Conservation (phyloP, 2,329 filamentous ascomycete genomes). For the Keithomyces neogunnii region DNA sequence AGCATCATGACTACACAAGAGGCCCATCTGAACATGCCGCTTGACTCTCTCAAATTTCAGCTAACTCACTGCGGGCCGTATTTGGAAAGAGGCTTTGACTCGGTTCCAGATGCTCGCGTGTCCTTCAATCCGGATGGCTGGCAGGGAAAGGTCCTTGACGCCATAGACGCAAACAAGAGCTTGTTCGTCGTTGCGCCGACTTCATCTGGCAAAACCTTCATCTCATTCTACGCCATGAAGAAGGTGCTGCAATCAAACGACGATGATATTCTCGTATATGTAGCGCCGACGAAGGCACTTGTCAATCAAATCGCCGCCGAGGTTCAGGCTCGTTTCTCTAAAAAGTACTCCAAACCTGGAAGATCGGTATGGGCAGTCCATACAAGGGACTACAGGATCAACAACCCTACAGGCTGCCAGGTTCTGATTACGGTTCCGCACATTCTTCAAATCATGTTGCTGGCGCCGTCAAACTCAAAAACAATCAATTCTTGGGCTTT, state of each 20-base stretch:
- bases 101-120: slow-evolving; percentile 58
- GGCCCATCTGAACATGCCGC: slow-evolving; percentile 3
- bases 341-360: slow-evolving; percentile 49
- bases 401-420: slow-evolving; percentile 64
- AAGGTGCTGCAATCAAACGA: slow-evolving; percentile 60
- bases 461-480: slow-evolving; percentile 55
- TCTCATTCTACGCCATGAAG: slow-evolving; percentile 78
- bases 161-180: slow-evolving; percentile 61
- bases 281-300: slow-evolving; percentile 73
- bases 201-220: slow-evolving; percentile 75
- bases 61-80: slow-evolving; percentile 46
- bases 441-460: slow-evolving; percentile 70
- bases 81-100: slow-evolving; percentile 66
- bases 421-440: slow-evolving; percentile 71
- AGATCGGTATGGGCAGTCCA: slow-evolving; percentile 74
- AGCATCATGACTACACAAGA: background rate
- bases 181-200: slow-evolving; percentile 71
- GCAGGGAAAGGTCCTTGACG: slow-evolving; percentile 66
- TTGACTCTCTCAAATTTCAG: slow-evolving; percentile 22
- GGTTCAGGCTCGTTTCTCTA: slow-evolving; percentile 65
- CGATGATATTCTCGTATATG: slow-evolving; percentile 65
- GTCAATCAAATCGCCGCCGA: slow-evolving; percentile 80
- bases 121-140: slow-evolving; percentile 66
- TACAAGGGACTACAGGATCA: slow-evolving; percentile 66
- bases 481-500: slow-evolving; percentile 49